phyloP scores from a whole-genome alignment of 192 early-diverging fungal species.

The Coemansia sp. region DNA sequence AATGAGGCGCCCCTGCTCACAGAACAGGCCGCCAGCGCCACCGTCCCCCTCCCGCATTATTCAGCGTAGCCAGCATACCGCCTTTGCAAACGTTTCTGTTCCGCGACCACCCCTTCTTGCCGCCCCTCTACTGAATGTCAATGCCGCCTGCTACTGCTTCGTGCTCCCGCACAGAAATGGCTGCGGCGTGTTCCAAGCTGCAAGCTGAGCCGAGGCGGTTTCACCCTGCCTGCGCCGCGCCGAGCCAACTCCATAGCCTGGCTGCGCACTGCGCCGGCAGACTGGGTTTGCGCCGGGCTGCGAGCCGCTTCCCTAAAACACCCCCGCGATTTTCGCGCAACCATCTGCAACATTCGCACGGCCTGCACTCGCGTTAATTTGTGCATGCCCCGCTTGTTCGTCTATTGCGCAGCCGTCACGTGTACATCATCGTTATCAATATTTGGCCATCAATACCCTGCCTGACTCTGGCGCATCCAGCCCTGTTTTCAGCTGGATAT shows the following conservation, averaged over 20 bases:
- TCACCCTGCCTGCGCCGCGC: too few relatives aligned
- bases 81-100: neutral
- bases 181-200: neutral
- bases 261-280: neutral
- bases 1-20: constrained; percentile 20
- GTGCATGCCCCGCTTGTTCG: neutral
- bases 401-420: constrained; percentile 3
- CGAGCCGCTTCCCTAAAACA: too few relatives aligned
- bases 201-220: neutral
- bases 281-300: neutral
- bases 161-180: neutral
- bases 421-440: neutral
- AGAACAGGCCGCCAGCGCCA: constrained; percentile 25
- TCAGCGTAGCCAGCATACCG: neutral
- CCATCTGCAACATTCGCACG: constrained; percentile 7
- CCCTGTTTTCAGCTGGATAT: neutral
- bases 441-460: too few relatives aligned
- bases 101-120: neutral
- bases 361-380: neutral
- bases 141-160: neutral
- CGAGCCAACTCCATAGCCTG: neutral
- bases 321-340: constrained; percentile 2
- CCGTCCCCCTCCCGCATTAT: constrained; percentile 17
- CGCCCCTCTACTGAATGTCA: neutral
- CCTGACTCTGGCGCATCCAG: neutral